Percentiles rank a stretch among this genome's conserved stretches.
Conservation (phyloP, 306 rosid species). For the Albizia julibrissin region DNA sequence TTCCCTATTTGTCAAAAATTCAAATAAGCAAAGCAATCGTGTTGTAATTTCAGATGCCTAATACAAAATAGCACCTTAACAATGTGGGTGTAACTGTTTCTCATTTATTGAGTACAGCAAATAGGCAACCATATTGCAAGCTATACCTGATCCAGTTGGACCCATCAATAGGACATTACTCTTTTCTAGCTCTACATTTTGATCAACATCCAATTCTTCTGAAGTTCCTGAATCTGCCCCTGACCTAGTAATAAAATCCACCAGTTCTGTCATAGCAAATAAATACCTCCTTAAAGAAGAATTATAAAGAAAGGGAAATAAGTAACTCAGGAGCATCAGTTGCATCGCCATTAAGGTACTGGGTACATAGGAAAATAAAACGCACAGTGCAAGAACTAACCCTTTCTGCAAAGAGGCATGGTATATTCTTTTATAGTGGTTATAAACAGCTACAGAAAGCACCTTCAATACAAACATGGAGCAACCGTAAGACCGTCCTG, state of each 20-base stretch:
- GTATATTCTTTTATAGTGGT: constrained; percentile 83
- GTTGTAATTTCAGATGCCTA: background rate
- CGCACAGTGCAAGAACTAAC: constrained; percentile 46
- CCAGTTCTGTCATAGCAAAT: constrained; percentile 33
- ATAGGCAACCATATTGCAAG: background rate
- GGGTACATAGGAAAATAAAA: background rate
- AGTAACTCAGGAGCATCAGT: background rate
- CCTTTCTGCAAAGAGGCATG: constrained; percentile 63
- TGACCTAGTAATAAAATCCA: constrained; percentile 52
- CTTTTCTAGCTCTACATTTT: constrained; percentile 80
- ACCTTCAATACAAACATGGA: constrained; percentile 56
- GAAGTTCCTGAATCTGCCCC: constrained; percentile 54
- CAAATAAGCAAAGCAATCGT: constrained; percentile 34
- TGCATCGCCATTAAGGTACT: background rate
- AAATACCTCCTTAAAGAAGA: constrained; percentile 12
- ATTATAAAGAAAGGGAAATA: background rate
- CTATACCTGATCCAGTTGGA: constrained; percentile 88
- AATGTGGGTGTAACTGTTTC: background rate
- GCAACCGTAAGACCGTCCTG: constrained; percentile 13
- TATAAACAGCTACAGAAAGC: constrained; percentile 88
- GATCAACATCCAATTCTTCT: constrained; percentile 48
- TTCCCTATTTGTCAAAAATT: constrained; percentile 62
- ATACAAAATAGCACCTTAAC: constrained; percentile 6
- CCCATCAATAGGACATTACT: constrained; percentile 95
- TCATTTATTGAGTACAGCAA: background rate